Evolutionary conservation across 768 basidiomycete species (phyloP), one percentile per base, ranked within the genome.

Genomic region (Terana coerulea): DNA sequence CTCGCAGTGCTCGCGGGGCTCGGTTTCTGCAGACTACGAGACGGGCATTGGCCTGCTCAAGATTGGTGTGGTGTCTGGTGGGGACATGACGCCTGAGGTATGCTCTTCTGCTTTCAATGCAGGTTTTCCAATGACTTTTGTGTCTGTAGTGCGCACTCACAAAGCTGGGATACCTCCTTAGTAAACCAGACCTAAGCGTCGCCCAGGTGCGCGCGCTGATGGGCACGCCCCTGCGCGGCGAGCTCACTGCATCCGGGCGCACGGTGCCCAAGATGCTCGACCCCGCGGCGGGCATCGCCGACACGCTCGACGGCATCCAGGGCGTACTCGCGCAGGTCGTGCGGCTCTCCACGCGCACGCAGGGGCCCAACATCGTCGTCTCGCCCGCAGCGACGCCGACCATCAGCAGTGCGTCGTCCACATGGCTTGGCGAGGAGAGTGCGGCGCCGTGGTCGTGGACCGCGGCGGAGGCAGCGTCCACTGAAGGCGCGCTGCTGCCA

Each of bases 1-100:
- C 44, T 85, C 91, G 0, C 95, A 98, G 61, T 97, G 95, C 63
- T 63, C 82, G 14, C 92, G 86, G 64, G 95, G 95, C 7, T 77
- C 86, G 3, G 94, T 98, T 8, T 87, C 86, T 8, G 83, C 87
- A 60, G 83, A 85, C 14, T 95, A 95, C 59, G 84, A 88, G 68
- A 86, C 88, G 11, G 91, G 88, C 3, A 73, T 84, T 57, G 77
- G 79, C 2, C 72, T 94, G 19, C 70, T 83, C 29, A 75, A 81
- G 41, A 77, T 72, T n/a, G 92, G 93, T 0, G 85, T 95, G 17
- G 79, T 94, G 11, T 77, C 89, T 0, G 93, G 93, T 5, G 82
- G 81, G 24, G 94, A 97, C 66, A 95, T 95, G 93, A 97, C 94
- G 1, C 90, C 92, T n/a, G 92, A 95, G 80, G 91, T 90, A 53